These are phyloP conservation scores for Fusarium sp. DNA, from an alignment of 2,329 filamentous ascomycete species.

Conservation along the genomic window DNA sequence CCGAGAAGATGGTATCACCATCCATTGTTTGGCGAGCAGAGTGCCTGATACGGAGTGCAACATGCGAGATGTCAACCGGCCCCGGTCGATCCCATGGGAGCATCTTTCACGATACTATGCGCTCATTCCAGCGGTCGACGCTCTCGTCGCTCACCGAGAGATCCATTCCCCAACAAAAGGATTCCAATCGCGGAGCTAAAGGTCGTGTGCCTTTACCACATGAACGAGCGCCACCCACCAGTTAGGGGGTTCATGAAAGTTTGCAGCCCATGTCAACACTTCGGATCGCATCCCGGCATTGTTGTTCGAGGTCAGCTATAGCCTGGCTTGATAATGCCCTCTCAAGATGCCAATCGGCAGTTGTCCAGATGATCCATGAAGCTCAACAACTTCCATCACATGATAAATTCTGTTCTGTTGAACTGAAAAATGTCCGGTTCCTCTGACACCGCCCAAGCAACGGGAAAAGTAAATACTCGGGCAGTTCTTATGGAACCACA, in stretches of 20 bases:
- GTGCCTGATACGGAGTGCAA: not conserved
- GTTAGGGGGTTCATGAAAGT: not conserved
- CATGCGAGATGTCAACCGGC: not conserved
- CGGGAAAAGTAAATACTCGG: constrained; percentile 57
- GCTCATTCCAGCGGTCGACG: not conserved
- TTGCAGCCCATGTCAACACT: not conserved
- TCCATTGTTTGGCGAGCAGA: not conserved
- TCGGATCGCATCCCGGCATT: constrained; percentile 1
- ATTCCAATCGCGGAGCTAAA: not conserved
- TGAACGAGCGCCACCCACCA: constrained; percentile 2
- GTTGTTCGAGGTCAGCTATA: not conserved
- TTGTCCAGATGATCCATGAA: not conserved
- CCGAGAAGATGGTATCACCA: constrained; percentile 5
- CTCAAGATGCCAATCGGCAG: not conserved
- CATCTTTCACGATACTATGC: not conserved
- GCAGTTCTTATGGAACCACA: constrained; percentile 69
- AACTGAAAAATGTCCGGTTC: constrained; percentile 50
- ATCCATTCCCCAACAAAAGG: constrained; percentile 8
- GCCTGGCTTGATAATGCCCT: not conserved
- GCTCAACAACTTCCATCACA: constrained; percentile 6
- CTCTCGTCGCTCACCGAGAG: not conserved
- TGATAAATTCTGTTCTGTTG: not conserved
- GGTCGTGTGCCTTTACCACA: constrained; percentile 10
- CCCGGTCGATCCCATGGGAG: not conserved
- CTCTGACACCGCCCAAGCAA: constrained; percentile 59